phyloP scores from a whole-genome alignment of 2,329 filamentous ascomycete species.

The Trichophyton schoenleinii region DNA sequence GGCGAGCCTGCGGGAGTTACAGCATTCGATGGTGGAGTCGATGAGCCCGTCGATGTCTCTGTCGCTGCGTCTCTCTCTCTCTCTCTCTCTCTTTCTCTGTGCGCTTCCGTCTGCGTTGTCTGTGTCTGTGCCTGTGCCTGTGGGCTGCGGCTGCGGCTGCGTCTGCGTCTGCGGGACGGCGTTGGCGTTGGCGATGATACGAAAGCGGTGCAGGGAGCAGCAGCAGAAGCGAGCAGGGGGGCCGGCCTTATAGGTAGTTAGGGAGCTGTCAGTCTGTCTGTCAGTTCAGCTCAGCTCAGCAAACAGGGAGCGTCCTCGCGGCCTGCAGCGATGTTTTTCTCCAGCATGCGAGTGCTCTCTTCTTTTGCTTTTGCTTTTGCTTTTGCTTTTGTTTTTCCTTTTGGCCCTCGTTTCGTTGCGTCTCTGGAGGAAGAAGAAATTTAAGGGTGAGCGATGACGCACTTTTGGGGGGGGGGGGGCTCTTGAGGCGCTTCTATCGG shows the following conservation, averaged over 20 bases:
- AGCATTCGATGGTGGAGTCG: not conserved
- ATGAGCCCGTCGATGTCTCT: not conserved
- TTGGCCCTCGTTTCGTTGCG: not conserved
- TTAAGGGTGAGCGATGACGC: slow-evolving; percentile 14
- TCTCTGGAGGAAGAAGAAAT: not conserved
- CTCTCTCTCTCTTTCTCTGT: too few relatives aligned
- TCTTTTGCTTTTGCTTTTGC: too few relatives aligned
- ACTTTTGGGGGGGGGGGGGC: slow-evolving; percentile 5
- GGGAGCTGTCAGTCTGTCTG: not conserved
- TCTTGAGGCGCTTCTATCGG: too few relatives aligned
- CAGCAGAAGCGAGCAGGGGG: not conserved
- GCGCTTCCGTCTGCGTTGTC: too few relatives aligned
- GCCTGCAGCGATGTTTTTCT: not conserved
- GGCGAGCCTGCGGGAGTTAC: not conserved
- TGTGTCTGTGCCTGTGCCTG: too few relatives aligned
- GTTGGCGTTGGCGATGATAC: not conserved
- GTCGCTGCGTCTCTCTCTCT: too few relatives aligned
- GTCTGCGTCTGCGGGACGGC: not conserved
- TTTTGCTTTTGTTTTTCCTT: not conserved
- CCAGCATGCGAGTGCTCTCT: not conserved
- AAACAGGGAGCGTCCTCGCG: not conserved
- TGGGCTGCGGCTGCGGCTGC: too few relatives aligned
- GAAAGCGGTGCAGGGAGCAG: not conserved
- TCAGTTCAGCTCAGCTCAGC: not conserved
- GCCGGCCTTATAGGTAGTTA: not conserved